These are phyloP conservation scores for Cladophialophora yegresii DNA, from an alignment of 2,329 filamentous ascomycete genomes.

Conservation along the genomic window DNA sequence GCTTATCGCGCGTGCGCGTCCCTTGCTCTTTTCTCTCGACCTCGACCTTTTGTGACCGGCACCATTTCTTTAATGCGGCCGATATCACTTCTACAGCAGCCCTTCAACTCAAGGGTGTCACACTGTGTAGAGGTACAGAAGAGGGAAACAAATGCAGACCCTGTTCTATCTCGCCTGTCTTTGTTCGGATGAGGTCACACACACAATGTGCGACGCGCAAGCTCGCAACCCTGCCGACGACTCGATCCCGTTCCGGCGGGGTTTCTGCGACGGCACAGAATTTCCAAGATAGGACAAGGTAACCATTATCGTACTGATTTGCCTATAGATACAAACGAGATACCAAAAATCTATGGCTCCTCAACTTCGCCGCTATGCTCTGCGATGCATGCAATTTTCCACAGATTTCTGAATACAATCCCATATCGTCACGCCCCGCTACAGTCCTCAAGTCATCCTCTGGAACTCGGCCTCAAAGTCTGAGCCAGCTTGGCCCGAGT, in stretches of 20 bases:
- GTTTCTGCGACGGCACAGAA: neutral
- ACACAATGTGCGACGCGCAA: neutral
- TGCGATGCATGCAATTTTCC: neutral
- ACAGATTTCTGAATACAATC: neutral
- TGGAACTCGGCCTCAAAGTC: slow-evolving; percentile 36
- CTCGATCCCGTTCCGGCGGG: neutral
- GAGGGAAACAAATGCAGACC: neutral
- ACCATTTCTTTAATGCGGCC: neutral
- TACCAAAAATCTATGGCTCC: slow-evolving; percentile 6
- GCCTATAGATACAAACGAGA: slow-evolving; percentile 4
- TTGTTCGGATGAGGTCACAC: neutral
- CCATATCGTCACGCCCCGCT: neutral
- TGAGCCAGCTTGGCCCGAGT: slow-evolving; percentile 22
- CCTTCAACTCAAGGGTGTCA: too few relatives aligned
- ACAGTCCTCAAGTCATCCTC: slow-evolving; percentile 25
- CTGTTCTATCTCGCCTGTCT: neutral
- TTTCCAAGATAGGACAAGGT: neutral
- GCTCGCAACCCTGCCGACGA: neutral
- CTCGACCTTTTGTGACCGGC: too few relatives aligned
- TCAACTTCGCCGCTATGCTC: slow-evolving; percentile 22
- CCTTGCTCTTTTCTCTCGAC: neutral
- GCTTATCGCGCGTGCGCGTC: neutral
- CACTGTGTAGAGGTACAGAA: neutral
- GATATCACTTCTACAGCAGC: neutral
- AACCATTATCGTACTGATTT: slow-evolving; percentile 6